Evolutionary conservation across 2,329 filamentous ascomycete species (phyloP).

Genomic region (Cytospora schulzeri): DNA sequence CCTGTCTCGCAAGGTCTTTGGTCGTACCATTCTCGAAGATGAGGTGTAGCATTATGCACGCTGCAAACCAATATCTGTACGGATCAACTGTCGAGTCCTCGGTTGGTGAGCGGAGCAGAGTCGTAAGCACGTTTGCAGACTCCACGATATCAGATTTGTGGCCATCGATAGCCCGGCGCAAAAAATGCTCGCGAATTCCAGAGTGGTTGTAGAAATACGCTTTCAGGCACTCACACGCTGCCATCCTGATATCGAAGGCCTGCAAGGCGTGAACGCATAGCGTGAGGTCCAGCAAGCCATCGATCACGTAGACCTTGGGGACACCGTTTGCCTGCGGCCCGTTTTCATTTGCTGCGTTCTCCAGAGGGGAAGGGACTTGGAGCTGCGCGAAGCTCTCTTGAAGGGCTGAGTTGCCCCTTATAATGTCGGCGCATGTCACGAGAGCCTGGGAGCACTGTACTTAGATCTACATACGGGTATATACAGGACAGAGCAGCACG

Average conservation of each 20-base stretch:
- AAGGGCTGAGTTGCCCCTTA: constrained; percentile 74
- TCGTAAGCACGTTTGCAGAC: constrained; percentile 84
- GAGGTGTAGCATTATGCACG: constrained; percentile 83
- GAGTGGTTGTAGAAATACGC: constrained; percentile 86
- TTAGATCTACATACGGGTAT: constrained; percentile 20
- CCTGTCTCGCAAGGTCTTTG: constrained; percentile 76
- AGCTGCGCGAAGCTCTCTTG: constrained; percentile 91
- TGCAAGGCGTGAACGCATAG: constrained; percentile 67
- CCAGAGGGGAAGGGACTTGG: constrained; percentile 67
- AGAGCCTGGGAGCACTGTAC: constrained; percentile 60
- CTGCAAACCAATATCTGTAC: constrained; percentile 88
- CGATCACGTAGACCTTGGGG: constrained; percentile 82
- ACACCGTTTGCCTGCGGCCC: constrained; percentile 50
- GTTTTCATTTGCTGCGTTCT: constrained; percentile 44
- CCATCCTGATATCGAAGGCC: constrained; percentile 78
- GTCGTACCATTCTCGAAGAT: constrained; percentile 78
- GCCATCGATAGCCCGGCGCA: constrained; percentile 85
- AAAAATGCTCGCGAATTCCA: constrained; percentile 81
- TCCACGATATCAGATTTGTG: constrained; percentile 77
- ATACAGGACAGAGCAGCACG: constrained; percentile 25
- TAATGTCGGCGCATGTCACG: constrained; percentile 82
- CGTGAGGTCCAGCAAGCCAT: constrained; percentile 83
- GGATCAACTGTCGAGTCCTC: constrained; percentile 70
- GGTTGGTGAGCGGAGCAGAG: constrained; percentile 70
- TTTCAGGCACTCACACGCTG: constrained; percentile 87